These are phyloP conservation scores for Cadophora sp. DNA, from an alignment of 2,329 filamentous ascomycete species.

Conservation along the genomic window DNA sequence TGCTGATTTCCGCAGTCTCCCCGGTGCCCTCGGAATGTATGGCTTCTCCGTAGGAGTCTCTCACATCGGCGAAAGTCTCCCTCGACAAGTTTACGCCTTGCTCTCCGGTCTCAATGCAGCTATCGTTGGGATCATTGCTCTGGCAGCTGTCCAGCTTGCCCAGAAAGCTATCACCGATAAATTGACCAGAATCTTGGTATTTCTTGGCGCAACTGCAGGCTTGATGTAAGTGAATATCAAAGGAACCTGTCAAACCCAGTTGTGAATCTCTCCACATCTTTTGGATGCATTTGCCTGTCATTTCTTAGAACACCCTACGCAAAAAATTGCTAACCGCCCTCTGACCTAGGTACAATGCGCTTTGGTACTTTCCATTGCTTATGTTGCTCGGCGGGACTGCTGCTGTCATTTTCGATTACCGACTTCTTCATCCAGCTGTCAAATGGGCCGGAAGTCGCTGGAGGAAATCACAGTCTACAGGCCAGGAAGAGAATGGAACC, in stretches of 20 bases:
- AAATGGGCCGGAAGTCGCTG: conserved; percentile 38
- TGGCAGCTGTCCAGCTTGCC: conserved; percentile 72
- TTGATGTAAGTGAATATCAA: conserved; percentile 55
- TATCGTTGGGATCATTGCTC: conserved; percentile 74
- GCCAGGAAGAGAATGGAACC: conserved; percentile 20
- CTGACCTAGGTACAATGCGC: conserved; percentile 57
- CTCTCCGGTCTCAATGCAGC: conserved; percentile 75
- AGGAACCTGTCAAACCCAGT: too few relatives aligned
- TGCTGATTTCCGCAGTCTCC: conserved; percentile 55
- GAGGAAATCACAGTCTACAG: conserved; percentile 11
- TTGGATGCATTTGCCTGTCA: too few relatives aligned
- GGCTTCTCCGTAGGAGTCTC: conserved; percentile 69
- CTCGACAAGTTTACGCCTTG: conserved; percentile 69
- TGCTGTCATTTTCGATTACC: conserved; percentile 63
- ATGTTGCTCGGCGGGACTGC: conserved; percentile 61
- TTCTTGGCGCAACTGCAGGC: conserved; percentile 67
- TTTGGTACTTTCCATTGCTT: conserved; percentile 78
- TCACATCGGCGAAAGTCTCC: conserved; percentile 63
- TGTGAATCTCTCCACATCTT: too few relatives aligned
- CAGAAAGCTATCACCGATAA: conserved; percentile 72
- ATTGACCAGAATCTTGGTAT: conserved; percentile 67
- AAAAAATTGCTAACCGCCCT: too few relatives aligned
- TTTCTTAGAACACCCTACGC: too few relatives aligned
- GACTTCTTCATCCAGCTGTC: conserved; percentile 54
- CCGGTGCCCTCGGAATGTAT: conserved; percentile 75